phyloP scores from a whole-genome alignment of 495 filamentous ascomycete genomes.

The Penicillium ochrochloron region DNA sequence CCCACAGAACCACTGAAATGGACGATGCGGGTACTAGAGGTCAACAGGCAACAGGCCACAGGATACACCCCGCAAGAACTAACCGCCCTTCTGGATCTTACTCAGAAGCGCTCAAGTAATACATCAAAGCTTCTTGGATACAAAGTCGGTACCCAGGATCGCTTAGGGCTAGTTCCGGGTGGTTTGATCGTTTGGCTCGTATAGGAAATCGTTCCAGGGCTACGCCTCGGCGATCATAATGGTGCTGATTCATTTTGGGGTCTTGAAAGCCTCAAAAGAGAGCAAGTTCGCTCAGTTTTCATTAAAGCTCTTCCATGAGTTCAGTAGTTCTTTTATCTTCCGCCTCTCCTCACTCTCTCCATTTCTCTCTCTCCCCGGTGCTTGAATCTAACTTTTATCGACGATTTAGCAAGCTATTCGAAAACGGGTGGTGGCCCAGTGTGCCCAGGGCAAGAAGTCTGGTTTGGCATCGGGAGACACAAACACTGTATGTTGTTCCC shows the following conservation, averaged over 20 bases:
- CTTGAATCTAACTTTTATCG: not conserved
- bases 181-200: not conserved
- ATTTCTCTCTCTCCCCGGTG: too few relatives aligned
- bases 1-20: not conserved
- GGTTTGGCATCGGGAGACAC: not conserved
- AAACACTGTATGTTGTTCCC: not conserved
- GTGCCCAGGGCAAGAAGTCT: not conserved
- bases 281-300: not conserved
- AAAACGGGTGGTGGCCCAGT: not conserved
- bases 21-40: not conserved
- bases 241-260: not conserved
- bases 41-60: not conserved
- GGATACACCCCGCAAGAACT: not conserved
- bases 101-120: not conserved
- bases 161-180: constrained; percentile 2
- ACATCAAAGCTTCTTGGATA: constrained; percentile 1
- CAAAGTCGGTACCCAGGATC: not conserved
- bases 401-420: not conserved
- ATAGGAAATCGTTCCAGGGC: not conserved
- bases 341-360: too few relatives aligned
- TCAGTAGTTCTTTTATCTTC: too few relatives aligned
- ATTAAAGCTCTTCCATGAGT: not conserved
- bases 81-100: not conserved
- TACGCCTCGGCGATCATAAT: not conserved
- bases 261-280: not conserved